Base-by-base conservation (phyloP, 345 rosid genomes). In the Rhodamnia argentea region DNA sequence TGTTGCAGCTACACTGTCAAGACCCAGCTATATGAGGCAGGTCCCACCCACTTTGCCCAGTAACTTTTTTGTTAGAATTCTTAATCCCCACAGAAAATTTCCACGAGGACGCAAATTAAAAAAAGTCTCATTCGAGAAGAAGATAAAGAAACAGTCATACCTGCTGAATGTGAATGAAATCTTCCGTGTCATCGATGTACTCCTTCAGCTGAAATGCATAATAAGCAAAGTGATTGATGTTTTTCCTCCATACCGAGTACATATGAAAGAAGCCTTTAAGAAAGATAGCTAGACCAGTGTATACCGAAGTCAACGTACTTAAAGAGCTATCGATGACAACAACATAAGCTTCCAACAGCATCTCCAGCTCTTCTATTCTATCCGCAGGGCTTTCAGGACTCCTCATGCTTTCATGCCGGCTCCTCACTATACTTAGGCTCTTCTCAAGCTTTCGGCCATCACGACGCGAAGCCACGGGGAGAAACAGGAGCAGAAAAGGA, bases 271-370 rank as follows among this genome's bases (percentile, higher is more conserved):
- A 81, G 27, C 86, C 51, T 52, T 37, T 37, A 37, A 37, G 40
- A 3, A 37, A 26, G 83, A 86, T 27, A 42, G 27, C 32, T 32
- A 60, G 37, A 42, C 37, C 24, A 26, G 40, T 29, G 60, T 37
- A 60, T 94, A 97, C 99, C 92, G 99, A 96, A 75, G 99, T 96
- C 93, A 96, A 86, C 88, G 95, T 97, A 92, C 89, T 37, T 37
- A 37, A 37, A 86, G 98, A 93, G 89, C 96, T 95, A 90, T 96
- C 99, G 86, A 97, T 97, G 90, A 94, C 94, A 52, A 96, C 99
- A 91, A 94, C 96, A 86, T 96, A 96, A 27, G 99, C 99, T 90
- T 97, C 99, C 74, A 97, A 95, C 92, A 97, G 91, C 99, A 97
- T 97, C 92, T 96, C 99, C 52, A 97, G 94, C 89, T 96, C 98